Conservation (phyloP, 768 basidiomycete species). For the Stropharia rugosoannulata region DNA sequence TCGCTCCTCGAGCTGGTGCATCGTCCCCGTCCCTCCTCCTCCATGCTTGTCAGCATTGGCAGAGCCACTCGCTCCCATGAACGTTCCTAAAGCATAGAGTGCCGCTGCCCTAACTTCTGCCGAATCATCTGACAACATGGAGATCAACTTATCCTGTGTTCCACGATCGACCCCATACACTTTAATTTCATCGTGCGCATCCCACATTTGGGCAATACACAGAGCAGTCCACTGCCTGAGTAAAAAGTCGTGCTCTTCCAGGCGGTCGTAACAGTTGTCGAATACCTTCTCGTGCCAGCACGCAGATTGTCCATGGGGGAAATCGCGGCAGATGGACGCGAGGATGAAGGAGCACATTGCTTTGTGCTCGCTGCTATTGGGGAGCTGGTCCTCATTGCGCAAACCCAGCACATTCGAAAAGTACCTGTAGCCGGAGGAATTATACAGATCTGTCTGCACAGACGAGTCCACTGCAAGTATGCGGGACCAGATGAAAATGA, state of each 20-base stretch:
- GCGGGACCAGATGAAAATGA: slow-evolving; percentile 99
- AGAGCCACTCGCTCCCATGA: slow-evolving; percentile 87
- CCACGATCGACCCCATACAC: slow-evolving; percentile 75
- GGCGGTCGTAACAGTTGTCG: slow-evolving; percentile 79
- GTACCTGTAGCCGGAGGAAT: slow-evolving; percentile 81
- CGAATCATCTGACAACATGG: slow-evolving; percentile 79
- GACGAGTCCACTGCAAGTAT: slow-evolving; percentile 95
- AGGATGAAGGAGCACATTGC: slow-evolving; percentile 99
- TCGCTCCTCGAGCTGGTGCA: slow-evolving; percentile 72
- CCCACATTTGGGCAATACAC: slow-evolving; percentile 96
- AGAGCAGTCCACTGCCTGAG: slow-evolving; percentile 93
- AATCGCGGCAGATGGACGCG: slow-evolving; percentile 86
- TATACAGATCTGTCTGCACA: slow-evolving; percentile 88
- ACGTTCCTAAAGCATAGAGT: slow-evolving; percentile 88
- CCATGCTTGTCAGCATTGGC: slow-evolving; percentile 64
- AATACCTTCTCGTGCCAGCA: slow-evolving; percentile 83
- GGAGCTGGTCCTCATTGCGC: slow-evolving; percentile 71
- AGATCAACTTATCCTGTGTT: slow-evolving; percentile 80
- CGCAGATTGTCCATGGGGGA: slow-evolving; percentile 81
- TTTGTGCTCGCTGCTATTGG: slow-evolving; percentile 92
- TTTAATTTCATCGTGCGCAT: slow-evolving; percentile 87
- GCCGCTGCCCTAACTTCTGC: slow-evolving; percentile 93
- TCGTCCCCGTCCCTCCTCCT: slow-evolving; percentile 85
- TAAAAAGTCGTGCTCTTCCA: slow-evolving; percentile 90
- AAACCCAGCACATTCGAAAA: slow-evolving; percentile 77